These are phyloP conservation scores for Phlegmacium glaucopus DNA, from an alignment of 768 basidiomycete genomes.

Conservation along the genomic window DNA sequence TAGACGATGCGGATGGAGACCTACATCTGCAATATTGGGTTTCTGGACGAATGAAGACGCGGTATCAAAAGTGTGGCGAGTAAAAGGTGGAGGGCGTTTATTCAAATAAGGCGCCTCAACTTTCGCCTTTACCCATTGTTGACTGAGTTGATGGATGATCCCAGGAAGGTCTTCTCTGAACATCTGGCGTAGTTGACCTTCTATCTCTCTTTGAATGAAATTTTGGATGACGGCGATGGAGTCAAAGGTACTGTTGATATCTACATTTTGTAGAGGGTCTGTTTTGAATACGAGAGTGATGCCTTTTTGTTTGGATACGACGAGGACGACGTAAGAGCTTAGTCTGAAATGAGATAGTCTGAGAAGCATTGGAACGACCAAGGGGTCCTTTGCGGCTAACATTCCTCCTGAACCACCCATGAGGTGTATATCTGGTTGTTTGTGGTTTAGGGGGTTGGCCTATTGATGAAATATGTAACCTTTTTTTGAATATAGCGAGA, in stretches of 20 bases:
- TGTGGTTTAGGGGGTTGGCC: constrained; percentile 95
- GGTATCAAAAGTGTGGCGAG: constrained; percentile 32
- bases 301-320: constrained; percentile 96
- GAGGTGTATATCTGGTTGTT: constrained; percentile 85
- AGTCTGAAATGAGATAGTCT: constrained; percentile 94
- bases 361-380: constrained; percentile 97
- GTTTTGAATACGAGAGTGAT: constrained; percentile 99
- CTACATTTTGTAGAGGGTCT: constrained; percentile 95
- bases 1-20: constrained; percentile 17
- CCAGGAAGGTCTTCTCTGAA: constrained; percentile 95
- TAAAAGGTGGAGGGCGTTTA: constrained; percentile 43
- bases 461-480: constrained; percentile 25
- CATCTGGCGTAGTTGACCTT: constrained; percentile 96
- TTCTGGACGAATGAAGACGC: constrained; percentile 40
- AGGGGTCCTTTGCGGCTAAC: constrained; percentile 91
- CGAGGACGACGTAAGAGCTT: constrained; percentile 93
- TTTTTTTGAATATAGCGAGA: background rate
- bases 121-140: constrained; percentile 93
- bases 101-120: constrained; percentile 88
- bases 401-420: constrained; percentile 82
- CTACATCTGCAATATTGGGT: constrained; percentile 9
- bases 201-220: constrained; percentile 96
- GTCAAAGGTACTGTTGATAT: constrained; percentile 97
- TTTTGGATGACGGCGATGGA: constrained; percentile 97
- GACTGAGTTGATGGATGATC: constrained; percentile 93